Percentiles rank a stretch among this genome's conserved stretches.
Evolutionary conservation across 345 rosid species (phyloP).

Genomic region (Diplotaxis tenuifolia): DNA sequence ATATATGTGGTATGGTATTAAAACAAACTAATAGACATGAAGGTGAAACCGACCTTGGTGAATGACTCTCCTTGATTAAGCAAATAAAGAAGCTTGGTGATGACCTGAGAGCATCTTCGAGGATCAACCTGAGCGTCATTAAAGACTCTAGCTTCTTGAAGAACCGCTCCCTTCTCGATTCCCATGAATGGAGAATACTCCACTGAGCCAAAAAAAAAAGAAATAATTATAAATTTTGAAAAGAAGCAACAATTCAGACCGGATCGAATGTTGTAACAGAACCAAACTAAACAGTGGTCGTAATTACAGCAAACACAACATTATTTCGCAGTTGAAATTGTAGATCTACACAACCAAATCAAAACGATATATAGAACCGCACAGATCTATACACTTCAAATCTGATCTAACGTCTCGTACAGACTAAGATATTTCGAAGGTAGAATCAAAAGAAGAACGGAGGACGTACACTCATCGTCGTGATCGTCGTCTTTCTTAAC

Average conservation of each 20-base stretch:
- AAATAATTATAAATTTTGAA: no score
- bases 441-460: background rate
- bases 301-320: background rate
- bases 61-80: constrained; percentile 95
- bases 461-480: constrained; percentile 84
- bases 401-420: constrained; percentile 35
- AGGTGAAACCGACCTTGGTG: constrained; percentile 58
- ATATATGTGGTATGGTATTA: background rate
- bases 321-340: background rate
- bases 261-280: constrained; percentile 12
- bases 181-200: constrained; percentile 95
- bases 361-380: constrained; percentile 10
- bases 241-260: background rate
- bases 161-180: constrained; percentile 97
- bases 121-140: constrained; percentile 98
- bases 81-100: constrained; percentile 89
- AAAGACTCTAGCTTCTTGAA: constrained; percentile 97
- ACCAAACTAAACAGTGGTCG: constrained; percentile 9
- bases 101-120: constrained; percentile 97
- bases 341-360: constrained; percentile 21
- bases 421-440: constrained; percentile 12
- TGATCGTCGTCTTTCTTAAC: constrained; percentile 97
- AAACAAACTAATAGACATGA: background rate
- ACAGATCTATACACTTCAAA: constrained; percentile 51
- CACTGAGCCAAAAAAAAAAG: constrained; percentile 40